phyloP scores from a whole-genome alignment of 306 rosid genomes.

The Glycine tomentella region DNA sequence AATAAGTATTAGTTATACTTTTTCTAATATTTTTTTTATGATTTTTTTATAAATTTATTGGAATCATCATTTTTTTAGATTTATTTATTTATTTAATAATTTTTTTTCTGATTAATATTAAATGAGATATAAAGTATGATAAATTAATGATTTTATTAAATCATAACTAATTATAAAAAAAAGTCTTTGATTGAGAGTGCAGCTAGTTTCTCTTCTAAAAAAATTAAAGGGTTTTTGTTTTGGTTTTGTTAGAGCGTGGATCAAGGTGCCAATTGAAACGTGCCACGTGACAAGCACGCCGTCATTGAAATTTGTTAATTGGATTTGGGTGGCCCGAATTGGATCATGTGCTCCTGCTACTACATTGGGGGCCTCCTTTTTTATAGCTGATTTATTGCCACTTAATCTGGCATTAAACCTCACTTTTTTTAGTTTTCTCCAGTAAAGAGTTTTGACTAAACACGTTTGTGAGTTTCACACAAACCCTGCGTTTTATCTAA shows the following conservation, averaged over 20 bases:
- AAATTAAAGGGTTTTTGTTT: too few relatives aligned
- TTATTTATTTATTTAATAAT: too few relatives aligned
- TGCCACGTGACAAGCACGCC: slow-evolving; percentile 30
- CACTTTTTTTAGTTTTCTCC: not conserved
- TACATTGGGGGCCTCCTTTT: not conserved
- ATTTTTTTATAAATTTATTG: too few relatives aligned
- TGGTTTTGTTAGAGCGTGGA: not conserved
- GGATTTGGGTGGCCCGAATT: not conserved
- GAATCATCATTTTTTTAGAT: too few relatives aligned
- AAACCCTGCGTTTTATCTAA: not conserved
- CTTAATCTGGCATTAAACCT: not conserved
- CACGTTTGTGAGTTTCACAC: not conserved
- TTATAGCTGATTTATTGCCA: not conserved
- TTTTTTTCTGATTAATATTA: too few relatives aligned
- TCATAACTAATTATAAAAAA: too few relatives aligned
- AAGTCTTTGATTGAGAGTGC: too few relatives aligned
- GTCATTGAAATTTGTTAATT: not conserved
- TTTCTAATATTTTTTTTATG: too few relatives aligned
- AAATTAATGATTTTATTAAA: too few relatives aligned
- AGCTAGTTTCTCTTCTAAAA: too few relatives aligned
- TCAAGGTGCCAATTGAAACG: not conserved
- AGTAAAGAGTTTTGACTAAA: not conserved
- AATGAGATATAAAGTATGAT: too few relatives aligned
- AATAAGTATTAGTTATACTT: too few relatives aligned
- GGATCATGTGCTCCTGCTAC: slow-evolving; percentile 38